Percentiles rank a stretch among this genome's conserved stretches.
Evolutionary conservation across 176 grass and related monocot species (phyloP).

Genomic region (Carex parvula): DNA sequence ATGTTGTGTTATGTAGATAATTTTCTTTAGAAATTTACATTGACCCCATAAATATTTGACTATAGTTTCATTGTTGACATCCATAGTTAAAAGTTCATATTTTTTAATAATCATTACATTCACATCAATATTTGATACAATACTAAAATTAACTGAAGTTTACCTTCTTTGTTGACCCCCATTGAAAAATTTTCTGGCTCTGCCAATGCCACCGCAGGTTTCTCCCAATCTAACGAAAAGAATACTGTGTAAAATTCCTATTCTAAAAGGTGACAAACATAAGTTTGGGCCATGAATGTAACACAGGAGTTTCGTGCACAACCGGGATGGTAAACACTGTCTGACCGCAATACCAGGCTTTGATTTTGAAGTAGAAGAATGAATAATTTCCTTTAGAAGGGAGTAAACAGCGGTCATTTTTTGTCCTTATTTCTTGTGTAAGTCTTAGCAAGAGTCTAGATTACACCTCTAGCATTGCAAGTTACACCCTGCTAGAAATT

Average conservation of each 20-base stretch:
- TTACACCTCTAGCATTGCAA: neutral
- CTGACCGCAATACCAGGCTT: neutral
- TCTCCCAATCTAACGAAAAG: neutral
- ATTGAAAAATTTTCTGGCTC: no score
- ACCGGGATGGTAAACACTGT: neutral
- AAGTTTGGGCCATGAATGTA: neutral
- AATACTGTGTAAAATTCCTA: neutral
- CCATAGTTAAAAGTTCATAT: no score
- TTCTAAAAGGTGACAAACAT: neutral
- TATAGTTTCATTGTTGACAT: no score
- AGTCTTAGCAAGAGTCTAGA: neutral
- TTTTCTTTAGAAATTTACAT: no score
- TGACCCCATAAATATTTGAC: no score
- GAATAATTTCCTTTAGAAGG: neutral
- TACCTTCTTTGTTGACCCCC: no score
- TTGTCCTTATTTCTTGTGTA: neutral
- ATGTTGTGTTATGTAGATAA: no score
- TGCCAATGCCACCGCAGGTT: no score
- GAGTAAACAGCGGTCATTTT: neutral
- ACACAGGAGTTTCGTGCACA: neutral
- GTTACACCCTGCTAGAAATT: constrained; percentile 13
- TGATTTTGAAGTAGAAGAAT: neutral
- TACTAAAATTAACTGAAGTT: no score
- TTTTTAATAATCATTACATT: no score
- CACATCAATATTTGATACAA: no score